phyloP scores from a whole-genome alignment of 176 grass and related monocot species.

The Musa beccarii region DNA sequence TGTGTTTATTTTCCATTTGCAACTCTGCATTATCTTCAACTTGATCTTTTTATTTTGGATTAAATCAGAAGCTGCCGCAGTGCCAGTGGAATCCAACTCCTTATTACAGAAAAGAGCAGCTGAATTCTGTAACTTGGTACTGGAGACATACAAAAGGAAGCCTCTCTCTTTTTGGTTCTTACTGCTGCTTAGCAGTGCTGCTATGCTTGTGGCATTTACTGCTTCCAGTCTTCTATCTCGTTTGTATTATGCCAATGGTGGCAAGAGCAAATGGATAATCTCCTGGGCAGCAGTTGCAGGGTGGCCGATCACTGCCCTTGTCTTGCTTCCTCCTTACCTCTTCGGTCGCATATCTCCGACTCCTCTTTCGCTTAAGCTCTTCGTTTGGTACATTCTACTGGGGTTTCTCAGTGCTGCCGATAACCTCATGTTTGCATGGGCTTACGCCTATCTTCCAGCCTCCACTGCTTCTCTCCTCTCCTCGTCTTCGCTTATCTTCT shows the following conservation, averaged over 20 bases:
- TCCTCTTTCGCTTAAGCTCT: conserved; percentile 30
- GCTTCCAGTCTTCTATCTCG: conserved; percentile 69
- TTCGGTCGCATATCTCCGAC: conserved; percentile 38
- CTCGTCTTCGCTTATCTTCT: conserved; percentile 72
- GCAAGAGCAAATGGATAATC: conserved; percentile 83
- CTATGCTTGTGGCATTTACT: conserved; percentile 72
- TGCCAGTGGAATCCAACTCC: conserved; percentile 2
- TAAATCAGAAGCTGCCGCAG: conserved; percentile 1
- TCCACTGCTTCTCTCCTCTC: conserved; percentile 81
- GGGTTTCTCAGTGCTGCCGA: conserved; percentile 75
- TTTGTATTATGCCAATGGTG: conserved; percentile 65
- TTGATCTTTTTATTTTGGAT: background rate
- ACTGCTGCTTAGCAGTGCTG: conserved; percentile 28
- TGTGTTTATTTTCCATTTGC: background rate
- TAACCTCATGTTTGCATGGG: conserved; percentile 92
- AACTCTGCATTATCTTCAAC: background rate
- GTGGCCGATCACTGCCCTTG: conserved; percentile 52
- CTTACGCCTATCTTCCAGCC: conserved; percentile 74
- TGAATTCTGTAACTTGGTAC: conserved; percentile 9
- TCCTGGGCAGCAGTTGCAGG: conserved; percentile 80
- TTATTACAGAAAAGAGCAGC: conserved; percentile 17
- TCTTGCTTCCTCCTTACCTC: conserved; percentile 44
- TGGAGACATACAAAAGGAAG: conserved; percentile 46
- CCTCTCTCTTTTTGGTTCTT: conserved; percentile 41
- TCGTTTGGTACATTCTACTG: conserved; percentile 53